Evolutionary conservation across 768 basidiomycete species (phyloP), one percentile per base, ranked within the genome.

Genomic region (Rhodosporidiobolus odoratus): DNA sequence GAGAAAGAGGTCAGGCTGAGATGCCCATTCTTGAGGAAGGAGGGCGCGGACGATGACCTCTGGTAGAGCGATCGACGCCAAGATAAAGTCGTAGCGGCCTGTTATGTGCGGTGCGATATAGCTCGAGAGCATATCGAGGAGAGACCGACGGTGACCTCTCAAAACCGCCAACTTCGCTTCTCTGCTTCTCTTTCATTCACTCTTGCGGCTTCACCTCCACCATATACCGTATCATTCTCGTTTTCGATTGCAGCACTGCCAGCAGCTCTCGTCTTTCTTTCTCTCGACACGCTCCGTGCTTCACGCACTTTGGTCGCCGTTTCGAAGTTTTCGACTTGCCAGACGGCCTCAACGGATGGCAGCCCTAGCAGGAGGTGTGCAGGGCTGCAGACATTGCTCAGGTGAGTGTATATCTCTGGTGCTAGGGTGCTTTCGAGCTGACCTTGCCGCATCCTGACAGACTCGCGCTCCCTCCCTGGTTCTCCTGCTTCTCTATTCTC

Each of bases 51-150:
- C 63, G 58, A 68, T 54, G 3, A 54, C 21, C 7, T 43, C 37
- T 0, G 71, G 71, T 23, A 72, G 66, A 21, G 59, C 30, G 38
- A 72, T 21, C 2, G 71, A 63, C 19, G 66, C 37, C 47, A 50
- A 27, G 30, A 30, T 37, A 17, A 62, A 41, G 54, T 61, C 59
- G 71, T 72, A 72, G 5, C 38, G 54, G 15, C 71, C 71, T 4
- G 58, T 65, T 53, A 68, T 48, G 37, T 38, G 58, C 1, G 65
- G 50, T 7, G 57, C 57, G 35, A 72, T 34, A 27, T 27, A 12
- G 13, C 32, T 43, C 3, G 61, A 54, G 19, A 62, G 37, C 56
- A 67, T 62, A 13, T 12, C 23, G 43, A 45, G 23, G n/a, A n/a
- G n/a, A n/a, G n/a, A n/a, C n/a, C n/a, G n/a, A n/a, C n/a, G n/a